Evolutionary conservation across 176 grass and related monocot genomes (phyloP).

Genomic region (Oryza glaberrima): DNA sequence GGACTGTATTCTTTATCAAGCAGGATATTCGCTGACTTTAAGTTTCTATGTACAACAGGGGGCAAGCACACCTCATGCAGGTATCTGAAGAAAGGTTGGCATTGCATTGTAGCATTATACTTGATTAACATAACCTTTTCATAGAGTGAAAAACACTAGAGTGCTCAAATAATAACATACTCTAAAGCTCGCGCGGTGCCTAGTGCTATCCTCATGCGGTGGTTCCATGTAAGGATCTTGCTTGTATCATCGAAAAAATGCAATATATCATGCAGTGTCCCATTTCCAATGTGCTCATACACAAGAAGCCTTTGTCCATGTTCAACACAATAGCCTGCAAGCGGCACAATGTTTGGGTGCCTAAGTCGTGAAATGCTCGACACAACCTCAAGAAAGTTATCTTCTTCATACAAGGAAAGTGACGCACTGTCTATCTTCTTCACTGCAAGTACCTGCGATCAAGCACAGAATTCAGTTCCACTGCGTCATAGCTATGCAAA

Average conservation of each 20-base stretch:
- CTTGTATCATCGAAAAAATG: slow-evolving; percentile 68
- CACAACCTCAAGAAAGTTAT: slow-evolving; percentile 86
- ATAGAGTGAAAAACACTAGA: slow-evolving; percentile 17
- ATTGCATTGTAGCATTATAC: slow-evolving; percentile 2
- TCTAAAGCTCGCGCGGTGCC: slow-evolving; percentile 86
- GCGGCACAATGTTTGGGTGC: slow-evolving; percentile 79
- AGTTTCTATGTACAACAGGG: slow-evolving; percentile 74
- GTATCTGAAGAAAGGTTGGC: slow-evolving; percentile 60
- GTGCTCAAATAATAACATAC: slow-evolving; percentile 54
- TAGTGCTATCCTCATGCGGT: slow-evolving; percentile 68
- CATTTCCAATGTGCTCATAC: slow-evolving; percentile 73
- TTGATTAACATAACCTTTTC: not conserved
- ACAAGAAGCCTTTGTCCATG: slow-evolving; percentile 87
- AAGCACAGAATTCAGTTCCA: slow-evolving; percentile 9
- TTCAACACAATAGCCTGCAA: slow-evolving; percentile 80
- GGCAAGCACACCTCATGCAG: slow-evolving; percentile 96
- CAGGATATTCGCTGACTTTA: slow-evolving; percentile 92
- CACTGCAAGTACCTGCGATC: slow-evolving; percentile 67
- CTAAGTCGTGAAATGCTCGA: slow-evolving; percentile 80
- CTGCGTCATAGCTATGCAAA: not conserved
- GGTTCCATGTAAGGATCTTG: slow-evolving; percentile 81
- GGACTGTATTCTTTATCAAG: slow-evolving; percentile 85
- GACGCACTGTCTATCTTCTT: slow-evolving; percentile 93
- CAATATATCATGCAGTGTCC: slow-evolving; percentile 77
- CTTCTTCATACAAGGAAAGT: slow-evolving; percentile 89